phyloP scores from a whole-genome alignment of 2,329 filamentous ascomycete species.

The Aspergillus chevalieri region DNA sequence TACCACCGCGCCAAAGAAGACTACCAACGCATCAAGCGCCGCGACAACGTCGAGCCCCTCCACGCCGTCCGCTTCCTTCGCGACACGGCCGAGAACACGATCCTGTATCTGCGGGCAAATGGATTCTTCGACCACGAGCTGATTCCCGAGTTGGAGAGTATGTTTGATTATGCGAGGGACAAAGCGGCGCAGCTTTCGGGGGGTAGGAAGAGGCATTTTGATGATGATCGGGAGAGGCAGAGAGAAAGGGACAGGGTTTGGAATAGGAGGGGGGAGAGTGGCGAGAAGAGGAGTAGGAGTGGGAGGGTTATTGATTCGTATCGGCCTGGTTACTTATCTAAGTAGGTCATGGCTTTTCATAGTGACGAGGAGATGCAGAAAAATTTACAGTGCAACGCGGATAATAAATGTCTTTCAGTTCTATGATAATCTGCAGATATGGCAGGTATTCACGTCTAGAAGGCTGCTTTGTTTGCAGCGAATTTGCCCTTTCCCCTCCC shows the following conservation, averaged over 20 bases:
- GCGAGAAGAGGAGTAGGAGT: neutral
- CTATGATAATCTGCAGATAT: too few relatives aligned
- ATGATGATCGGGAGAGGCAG: slow-evolving; percentile 8
- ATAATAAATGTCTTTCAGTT: too few relatives aligned
- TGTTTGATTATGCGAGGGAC: slow-evolving; percentile 28
- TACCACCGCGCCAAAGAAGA: slow-evolving; percentile 35
- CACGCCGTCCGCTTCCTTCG: slow-evolving; percentile 36
- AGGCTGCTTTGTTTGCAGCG: too few relatives aligned
- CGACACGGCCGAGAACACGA: slow-evolving; percentile 39
- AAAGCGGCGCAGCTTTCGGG: slow-evolving; percentile 32
- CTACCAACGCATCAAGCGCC: slow-evolving; percentile 23
- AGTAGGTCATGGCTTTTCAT: neutral
- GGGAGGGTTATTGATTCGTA: slow-evolving; percentile 1
- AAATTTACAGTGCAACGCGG: too few relatives aligned
- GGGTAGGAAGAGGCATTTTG: slow-evolving; percentile 35
- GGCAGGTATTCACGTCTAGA: too few relatives aligned
- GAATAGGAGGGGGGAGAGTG: neutral
- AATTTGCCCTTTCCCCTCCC: too few relatives aligned
- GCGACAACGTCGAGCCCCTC: slow-evolving; percentile 16
- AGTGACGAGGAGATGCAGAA: neutral
- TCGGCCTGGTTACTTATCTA: neutral
- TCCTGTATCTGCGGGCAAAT: slow-evolving; percentile 27
- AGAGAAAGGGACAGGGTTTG: neutral
- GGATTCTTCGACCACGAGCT: slow-evolving; percentile 19
- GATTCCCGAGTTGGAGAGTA: slow-evolving; percentile 27